Base-by-base conservation (phyloP, 768 basidiomycete genomes). In the Boletus pseudopeckii region DNA sequence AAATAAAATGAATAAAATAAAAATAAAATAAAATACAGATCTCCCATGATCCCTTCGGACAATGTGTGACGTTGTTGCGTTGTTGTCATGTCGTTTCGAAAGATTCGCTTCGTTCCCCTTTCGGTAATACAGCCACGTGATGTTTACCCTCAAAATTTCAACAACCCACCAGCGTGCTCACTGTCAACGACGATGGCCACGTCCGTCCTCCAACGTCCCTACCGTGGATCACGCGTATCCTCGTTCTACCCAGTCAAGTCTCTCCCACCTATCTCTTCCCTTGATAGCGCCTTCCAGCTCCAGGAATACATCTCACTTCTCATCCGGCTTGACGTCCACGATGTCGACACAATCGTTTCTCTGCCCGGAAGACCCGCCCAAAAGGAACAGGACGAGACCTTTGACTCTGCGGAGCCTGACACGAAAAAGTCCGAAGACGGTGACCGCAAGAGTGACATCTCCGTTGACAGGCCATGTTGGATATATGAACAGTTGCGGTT, bases 261-360 rank as follows among this genome's bases (percentile, higher is more conserved):
- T 8, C 75, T 90, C 2, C 88, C 89, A 0, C 79, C 85, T 0
- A 78, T 89, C 30, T 75, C 88, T 0, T 81, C 85, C 1, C 75
- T 96, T 30, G 88, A 95, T 73, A 94, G 91, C 69, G 91, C 93
- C 0, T 97, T 96, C 67, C 92, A 96, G 66, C 80, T 96, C 7
- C 92, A 96, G 64, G 96, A 98, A 66, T 96, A 93, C 72, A 90
- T 98, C 42, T 87, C 92, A 1, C 77, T 91, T 30, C 82, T 96
- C 58, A 90, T 96, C 53, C 83, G 88, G 15, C 76, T 82, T 26
- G 86, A 98, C 72, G 88, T 92, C 0, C 92, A 95, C 72, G 89
- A 97, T 67, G 88, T 98, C 18, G 82, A 90, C 38, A 70, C 80
- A 7, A 88, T 98, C 39, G 84, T 93, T 0, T 77, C 85, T 32